Evolutionary conservation across 1,139 yeast species (phyloP).

Genomic region (Candida gigantensis): DNA sequence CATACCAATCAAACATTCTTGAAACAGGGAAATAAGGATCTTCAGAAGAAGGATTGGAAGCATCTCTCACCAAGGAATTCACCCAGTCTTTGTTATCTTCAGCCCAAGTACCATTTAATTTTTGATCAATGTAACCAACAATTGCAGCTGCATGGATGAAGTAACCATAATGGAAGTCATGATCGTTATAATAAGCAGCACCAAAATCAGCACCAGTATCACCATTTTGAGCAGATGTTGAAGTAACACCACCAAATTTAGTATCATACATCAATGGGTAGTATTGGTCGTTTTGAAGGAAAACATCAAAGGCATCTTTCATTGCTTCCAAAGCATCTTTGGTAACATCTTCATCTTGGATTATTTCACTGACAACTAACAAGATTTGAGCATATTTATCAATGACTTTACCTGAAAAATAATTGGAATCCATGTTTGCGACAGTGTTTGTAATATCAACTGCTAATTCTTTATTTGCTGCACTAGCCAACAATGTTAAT

Average conservation of each 20-base stretch:
- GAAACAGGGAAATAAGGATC: conserved; percentile 74
- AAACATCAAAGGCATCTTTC: conserved; percentile 54
- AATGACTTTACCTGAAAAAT: conserved; percentile 68
- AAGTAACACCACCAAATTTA: conserved; percentile 65
- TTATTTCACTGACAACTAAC: conserved; percentile 60
- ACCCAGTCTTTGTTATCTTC: conserved; percentile 48
- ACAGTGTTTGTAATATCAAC: conserved; percentile 58
- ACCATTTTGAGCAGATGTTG: conserved; percentile 55
- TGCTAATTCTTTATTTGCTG: conserved; percentile 58
- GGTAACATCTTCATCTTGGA: conserved; percentile 55
- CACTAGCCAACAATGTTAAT: conserved; percentile 50
- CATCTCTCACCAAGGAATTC: conserved; percentile 55
- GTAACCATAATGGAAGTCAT: conserved; percentile 82
- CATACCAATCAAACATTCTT: conserved; percentile 77
- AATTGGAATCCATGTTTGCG: conserved; percentile 51
- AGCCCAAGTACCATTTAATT: conserved; percentile 57
- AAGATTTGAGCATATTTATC: conserved; percentile 76
- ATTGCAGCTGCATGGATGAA: conserved; percentile 78
- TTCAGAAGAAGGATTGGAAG: conserved; percentile 65
- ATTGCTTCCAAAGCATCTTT: conserved; percentile 46
- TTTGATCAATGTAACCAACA: conserved; percentile 62
- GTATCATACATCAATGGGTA: conserved; percentile 72
- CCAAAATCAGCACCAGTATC: conserved; percentile 54
- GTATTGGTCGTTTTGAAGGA: conserved; percentile 51
- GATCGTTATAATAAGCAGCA: conserved; percentile 71